These are phyloP conservation scores for Veloboletus limbatus DNA, from an alignment of 1,284 basidiomycete genomes.

Conservation along the genomic window DNA sequence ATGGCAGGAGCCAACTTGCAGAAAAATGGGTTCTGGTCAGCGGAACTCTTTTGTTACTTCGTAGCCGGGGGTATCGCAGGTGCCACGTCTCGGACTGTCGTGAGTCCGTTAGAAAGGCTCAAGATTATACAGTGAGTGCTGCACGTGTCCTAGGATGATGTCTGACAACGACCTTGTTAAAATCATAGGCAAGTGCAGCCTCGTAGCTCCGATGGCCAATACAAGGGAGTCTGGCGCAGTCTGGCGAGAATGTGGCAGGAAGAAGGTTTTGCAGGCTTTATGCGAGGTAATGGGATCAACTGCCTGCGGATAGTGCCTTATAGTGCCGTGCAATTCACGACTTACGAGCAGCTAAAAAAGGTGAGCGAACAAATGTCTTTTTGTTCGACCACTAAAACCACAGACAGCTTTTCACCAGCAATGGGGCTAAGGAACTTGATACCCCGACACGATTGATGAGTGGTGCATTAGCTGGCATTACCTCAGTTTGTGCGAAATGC, in stretches of 20 bases:
- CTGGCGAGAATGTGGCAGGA: constrained; percentile 88
- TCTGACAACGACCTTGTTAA: constrained; percentile 6
- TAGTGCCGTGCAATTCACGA: constrained; percentile 83
- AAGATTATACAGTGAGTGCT: constrained; percentile 90
- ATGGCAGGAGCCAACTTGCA: constrained; percentile 24
- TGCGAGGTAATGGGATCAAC: constrained; percentile 92
- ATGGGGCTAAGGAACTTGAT: constrained; percentile 73
- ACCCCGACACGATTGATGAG: constrained; percentile 79
- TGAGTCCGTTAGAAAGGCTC: constrained; percentile 86
- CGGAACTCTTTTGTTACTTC: constrained; percentile 40
- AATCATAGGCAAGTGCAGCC: constrained; percentile 74
- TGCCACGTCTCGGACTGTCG: constrained; percentile 86
- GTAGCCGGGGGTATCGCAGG: constrained; percentile 81
- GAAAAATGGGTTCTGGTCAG: constrained; percentile 33
- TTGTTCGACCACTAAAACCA: constrained; percentile 10
- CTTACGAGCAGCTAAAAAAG: constrained; percentile 87
- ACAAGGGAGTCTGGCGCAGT: constrained; percentile 81
- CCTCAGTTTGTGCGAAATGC: constrained; percentile 69
- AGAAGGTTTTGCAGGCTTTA: constrained; percentile 89
- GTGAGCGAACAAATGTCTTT: constrained; percentile 35
- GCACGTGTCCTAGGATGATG: neutral
- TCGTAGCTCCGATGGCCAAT: constrained; percentile 57
- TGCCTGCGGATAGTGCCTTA: constrained; percentile 86
- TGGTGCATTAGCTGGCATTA: constrained; percentile 88
- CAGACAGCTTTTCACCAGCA: constrained; percentile 64